Conservation (phyloP, 2,329 filamentous ascomycete species). For the Pyrenochaeta sp. region DNA sequence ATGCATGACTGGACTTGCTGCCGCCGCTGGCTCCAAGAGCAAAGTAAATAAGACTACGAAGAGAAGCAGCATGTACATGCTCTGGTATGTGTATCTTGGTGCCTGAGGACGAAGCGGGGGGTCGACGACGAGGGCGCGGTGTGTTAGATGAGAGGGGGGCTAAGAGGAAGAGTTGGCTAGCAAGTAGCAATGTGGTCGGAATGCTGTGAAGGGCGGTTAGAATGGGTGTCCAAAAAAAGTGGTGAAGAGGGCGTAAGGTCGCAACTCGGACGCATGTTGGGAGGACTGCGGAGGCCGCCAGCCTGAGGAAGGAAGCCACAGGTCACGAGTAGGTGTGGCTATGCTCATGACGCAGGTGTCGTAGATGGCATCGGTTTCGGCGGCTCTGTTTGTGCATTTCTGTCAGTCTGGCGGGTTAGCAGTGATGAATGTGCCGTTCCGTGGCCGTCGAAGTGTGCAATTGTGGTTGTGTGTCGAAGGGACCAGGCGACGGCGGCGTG, state of each 20-base stretch:
- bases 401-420: constrained; percentile 34
- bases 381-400: constrained; percentile 28
- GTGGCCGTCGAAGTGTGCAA: constrained; percentile 25
- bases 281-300: constrained; percentile 31
- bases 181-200: constrained; percentile 4
- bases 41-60: constrained; percentile 37
- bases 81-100: constrained; percentile 24
- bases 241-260: constrained; percentile 23
- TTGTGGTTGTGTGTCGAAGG: constrained; percentile 29
- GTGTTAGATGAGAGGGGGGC: neutral
- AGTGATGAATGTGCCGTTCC: constrained; percentile 32
- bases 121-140: constrained; percentile 15
- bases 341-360: constrained; percentile 31
- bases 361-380: constrained; percentile 25
- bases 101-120: constrained; percentile 28
- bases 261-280: constrained; percentile 19
- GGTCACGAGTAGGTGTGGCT: constrained; percentile 35
- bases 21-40: constrained; percentile 35
- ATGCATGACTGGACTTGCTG: constrained; percentile 37
- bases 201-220: constrained; percentile 8
- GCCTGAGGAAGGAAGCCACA: constrained; percentile 36
- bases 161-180: constrained; percentile 5
- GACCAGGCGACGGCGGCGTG: constrained; percentile 28
- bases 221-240: constrained; percentile 14
- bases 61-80: constrained; percentile 42